phyloP scores from a whole-genome alignment of 495 filamentous ascomycete genomes.

The Acidiella bohemica region DNA sequence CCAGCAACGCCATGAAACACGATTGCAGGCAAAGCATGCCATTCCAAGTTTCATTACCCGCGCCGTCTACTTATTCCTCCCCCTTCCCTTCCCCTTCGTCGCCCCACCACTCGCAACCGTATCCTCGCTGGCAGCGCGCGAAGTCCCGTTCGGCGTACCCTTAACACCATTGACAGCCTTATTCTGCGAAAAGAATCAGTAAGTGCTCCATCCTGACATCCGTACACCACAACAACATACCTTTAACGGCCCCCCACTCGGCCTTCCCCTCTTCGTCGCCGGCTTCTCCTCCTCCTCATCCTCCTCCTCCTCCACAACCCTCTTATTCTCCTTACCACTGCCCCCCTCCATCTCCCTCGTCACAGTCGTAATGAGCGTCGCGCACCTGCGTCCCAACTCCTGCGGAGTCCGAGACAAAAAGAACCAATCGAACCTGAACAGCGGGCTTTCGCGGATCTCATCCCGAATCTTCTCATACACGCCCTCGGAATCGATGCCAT shows the following conservation, averaged over 20 bases:
- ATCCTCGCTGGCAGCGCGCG: slow-evolving; percentile 43
- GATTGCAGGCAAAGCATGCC: too few relatives aligned
- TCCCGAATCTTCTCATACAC: slow-evolving; percentile 32
- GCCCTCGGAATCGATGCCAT: slow-evolving; percentile 47
- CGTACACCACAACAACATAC: slow-evolving; percentile 3
- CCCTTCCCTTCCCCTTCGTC: slow-evolving; percentile 27
- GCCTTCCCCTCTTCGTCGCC: slow-evolving; percentile 86
- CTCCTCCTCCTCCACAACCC: slow-evolving; percentile 60
- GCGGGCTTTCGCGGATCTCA: slow-evolving; percentile 73
- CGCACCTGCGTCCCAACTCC: slow-evolving; percentile 83
- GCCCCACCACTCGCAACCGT: slow-evolving; percentile 31
- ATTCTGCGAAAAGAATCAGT: slow-evolving; percentile 31
- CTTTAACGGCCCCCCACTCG: slow-evolving; percentile 34
- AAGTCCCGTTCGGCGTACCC: slow-evolving; percentile 40
- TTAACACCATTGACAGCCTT: slow-evolving; percentile 50
- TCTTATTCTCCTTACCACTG: slow-evolving; percentile 47
- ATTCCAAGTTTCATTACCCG: too few relatives aligned
- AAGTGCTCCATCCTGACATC: not conserved
- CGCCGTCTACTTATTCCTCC: too few relatives aligned
- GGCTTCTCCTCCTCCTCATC: slow-evolving; percentile 62
- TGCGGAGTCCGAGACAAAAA: slow-evolving; percentile 87
- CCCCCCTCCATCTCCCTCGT: slow-evolving; percentile 72
- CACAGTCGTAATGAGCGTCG: slow-evolving; percentile 85
- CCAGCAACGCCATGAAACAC: too few relatives aligned
- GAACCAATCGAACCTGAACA: slow-evolving; percentile 99